Evolutionary conservation across 768 basidiomycete genomes (phyloP), one percentile per base, ranked within the genome.

Genomic region (Thelephora ganbajun): DNA sequence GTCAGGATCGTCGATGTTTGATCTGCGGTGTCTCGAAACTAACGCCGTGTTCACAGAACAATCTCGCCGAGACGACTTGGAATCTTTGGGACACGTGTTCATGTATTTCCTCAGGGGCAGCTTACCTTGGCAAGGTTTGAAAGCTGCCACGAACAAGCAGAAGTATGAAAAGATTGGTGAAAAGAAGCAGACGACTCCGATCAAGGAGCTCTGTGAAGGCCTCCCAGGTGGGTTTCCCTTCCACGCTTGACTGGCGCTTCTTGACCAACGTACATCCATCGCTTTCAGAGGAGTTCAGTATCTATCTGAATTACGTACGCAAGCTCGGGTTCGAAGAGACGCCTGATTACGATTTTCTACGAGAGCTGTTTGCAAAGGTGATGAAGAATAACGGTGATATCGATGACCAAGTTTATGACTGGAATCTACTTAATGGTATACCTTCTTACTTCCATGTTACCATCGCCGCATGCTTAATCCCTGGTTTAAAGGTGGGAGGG

Each of bases 161-260:
- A 90, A 98, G 73, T 99, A 99, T 69, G 94, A 99, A 73, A 99
- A 98, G 74, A 99, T 99, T 63, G 94, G 94, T 53, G 94, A 99
- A 73, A 99, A 99, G 83, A 99, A 91, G 74, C 96, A 98, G 69
- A 87, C 86, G 12, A 98, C 96, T 23, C 85, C 86, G 6, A 97
- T 99, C 64, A 94, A 90, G 68, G 96, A 99, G 60, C 74, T 99
- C 20, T 90, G 84, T 58, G 96, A 98, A 57, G 88, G 90, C 49
- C 92, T 83, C 69, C 94, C 96, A 44, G 91, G 90, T 90, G 55
- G 51, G 74, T 61, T 35, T 33, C 47, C 36, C 43, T 50, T 30
- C 51, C 33, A 6, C 34, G 43, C 50, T 13, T 35, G 34, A 14
- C 23, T n/a, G 41, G n/a, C 37, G 37, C 45, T 41, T 43, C 26